Base-by-base conservation (phyloP, 2,329 filamentous ascomycete genomes). In the Chrysoporthe austroafricana region DNA sequence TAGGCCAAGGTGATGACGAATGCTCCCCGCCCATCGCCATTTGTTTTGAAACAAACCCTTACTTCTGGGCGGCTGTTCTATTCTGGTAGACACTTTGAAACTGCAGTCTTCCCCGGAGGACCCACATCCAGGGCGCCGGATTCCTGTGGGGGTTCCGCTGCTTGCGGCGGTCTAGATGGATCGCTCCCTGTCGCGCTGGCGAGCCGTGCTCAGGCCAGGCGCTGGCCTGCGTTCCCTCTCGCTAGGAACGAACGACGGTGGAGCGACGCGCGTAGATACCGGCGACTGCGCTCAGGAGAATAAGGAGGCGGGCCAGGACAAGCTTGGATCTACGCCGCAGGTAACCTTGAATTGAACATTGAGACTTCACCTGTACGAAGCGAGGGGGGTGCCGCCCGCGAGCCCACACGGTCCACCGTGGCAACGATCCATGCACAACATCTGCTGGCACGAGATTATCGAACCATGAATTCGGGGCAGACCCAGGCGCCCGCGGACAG, bases 41-140 rank as follows among this genome's bases (percentile, higher is more conserved):
- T 67, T 67, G 66, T 64, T 67, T 61, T 67, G 66, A 67, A 67
- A 67, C 66, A 39, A n/a, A 11, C 32, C 54, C 54, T 57, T 39
- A 18, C 54, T 9, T 57, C 14, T 57, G 32, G 52, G 52, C 52
- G 32, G 5, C 32, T 34, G 14, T 57, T n/a, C 34, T 39, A 39
- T 57, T n/a, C 18, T 57, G 32, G 54, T 57, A 16, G 32, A n/a
- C 16, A 36, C 54, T 9, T 21, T 36, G 34, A 57, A 57, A 57
- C 54, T 57, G 54, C 34, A 39, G 34, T 13, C 6, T 57, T 18
- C 34, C 34, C 54, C 32, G 18, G 34, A 39, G 18, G 54, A 57
- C 54, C 32, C 16, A 57, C 14, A 32, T 36, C 48, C 21, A 9
- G 13, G 26, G 21, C 11, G 21, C 26, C 11, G 50, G 26, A 54